Evolutionary conservation across 108 stramenopile genomes (phyloP), one percentile per base, ranked within the genome.

Genomic region (Nitzschia sp.): DNA sequence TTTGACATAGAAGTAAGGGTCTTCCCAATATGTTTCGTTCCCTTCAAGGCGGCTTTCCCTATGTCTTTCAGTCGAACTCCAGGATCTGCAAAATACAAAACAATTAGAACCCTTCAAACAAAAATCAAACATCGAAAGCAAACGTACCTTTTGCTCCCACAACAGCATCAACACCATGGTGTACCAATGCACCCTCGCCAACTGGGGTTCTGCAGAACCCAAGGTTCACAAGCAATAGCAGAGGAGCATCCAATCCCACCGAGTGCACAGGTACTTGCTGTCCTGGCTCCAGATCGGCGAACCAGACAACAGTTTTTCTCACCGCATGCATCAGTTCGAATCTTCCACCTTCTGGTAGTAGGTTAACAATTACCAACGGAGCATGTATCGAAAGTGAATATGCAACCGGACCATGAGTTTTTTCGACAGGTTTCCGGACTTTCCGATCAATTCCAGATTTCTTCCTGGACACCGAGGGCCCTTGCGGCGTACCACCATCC

Each of bases 351-450:
- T 90, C 81, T 17, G 97, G 96, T 26, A 98, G 73, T 22, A 98
- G 77, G 78, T 98, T 98, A 64, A 91, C 90, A 43, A 98, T 80
- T n/a, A 98, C 87, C 25, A 98, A 78, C 3, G 97, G 95, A 17
- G 97, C 88, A 67, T 97, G 92, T 53, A 98, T 74, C 25, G 91
- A 61, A 26, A 98, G 65, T 1, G 81, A 85, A 65, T 96, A 97
- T 25, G 90, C 80, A 0, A 97, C 83, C 29, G 92, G 92, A 15
- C 77, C 77, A 70, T 94, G 92, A 12, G 73, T 61, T 20, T 63
- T 54, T 22, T 73, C 69, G 51, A 68, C 24, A 41, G 14, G 6
- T 34, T 70, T 65, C 8, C 55, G 44, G 69, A 52, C 8, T 29
- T 59, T 62, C 53, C 24, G 44, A 25, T 68, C 53, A 15, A 11